Conservation (phyloP, 352 stramenopile genomes). For the Discostella stelligera region DNA sequence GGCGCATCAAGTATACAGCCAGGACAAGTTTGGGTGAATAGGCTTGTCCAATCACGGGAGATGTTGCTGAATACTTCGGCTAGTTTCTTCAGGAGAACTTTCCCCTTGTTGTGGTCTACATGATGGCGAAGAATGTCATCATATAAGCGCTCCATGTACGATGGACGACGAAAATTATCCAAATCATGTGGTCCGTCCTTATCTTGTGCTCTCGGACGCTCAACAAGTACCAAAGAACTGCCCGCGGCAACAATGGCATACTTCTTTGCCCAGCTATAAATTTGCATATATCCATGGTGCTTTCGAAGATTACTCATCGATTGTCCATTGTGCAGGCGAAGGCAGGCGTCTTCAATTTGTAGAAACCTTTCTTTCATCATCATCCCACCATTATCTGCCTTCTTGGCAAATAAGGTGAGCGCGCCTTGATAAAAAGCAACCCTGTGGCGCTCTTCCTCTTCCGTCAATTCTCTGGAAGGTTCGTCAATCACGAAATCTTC, state of each 20-base stretch:
- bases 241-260: conserved; percentile 1
- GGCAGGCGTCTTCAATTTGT: background rate
- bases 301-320: background rate
- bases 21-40: conserved; percentile 30
- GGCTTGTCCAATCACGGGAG: background rate
- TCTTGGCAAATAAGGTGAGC: background rate
- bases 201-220: background rate
- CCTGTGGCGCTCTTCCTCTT: background rate
- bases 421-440: background rate
- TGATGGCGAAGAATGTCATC: conserved; percentile 1
- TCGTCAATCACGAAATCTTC: too few relatives aligned
- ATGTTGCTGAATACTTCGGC: conserved; percentile 5
- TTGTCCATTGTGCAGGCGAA: background rate
- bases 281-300: background rate
- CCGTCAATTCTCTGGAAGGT: background rate
- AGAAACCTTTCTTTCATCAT: background rate
- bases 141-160: background rate
- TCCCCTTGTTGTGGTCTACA: conserved; percentile 4
- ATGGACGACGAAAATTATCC: background rate
- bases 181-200: background rate
- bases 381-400: background rate
- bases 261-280: background rate
- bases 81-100: conserved; percentile 1
- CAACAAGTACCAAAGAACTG: background rate
- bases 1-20: conserved; percentile 5